These are phyloP conservation scores for Triticum turgidum DNA, from an alignment of 176 grass and related monocot species.

Conservation along the genomic window DNA sequence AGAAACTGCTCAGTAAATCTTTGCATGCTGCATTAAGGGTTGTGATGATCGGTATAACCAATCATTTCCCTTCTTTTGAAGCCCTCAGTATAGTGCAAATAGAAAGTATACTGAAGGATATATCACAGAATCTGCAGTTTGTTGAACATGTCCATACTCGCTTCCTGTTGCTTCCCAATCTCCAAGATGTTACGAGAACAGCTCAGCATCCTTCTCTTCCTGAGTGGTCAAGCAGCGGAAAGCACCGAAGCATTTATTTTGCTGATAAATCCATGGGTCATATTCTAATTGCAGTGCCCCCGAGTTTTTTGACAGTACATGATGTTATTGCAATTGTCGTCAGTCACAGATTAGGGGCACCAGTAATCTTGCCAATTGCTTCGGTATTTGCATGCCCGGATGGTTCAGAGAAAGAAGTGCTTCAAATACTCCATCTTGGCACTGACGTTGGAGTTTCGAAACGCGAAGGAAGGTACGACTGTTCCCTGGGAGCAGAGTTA, in stretches of 20 bases:
- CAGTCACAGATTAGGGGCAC: conserved; percentile 67
- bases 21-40: conserved; percentile 63
- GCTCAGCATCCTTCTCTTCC: conserved; percentile 44
- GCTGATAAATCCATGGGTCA: conserved; percentile 59
- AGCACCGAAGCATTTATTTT: conserved; percentile 73
- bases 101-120: conserved; percentile 55
- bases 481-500: conserved; percentile 72
- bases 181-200: conserved; percentile 67
- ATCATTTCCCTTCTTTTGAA: conserved; percentile 87
- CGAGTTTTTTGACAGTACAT: conserved; percentile 84
- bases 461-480: conserved; percentile 44
- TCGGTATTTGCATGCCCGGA: conserved; percentile 78
- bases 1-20: conserved; percentile 69
- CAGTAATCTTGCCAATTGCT: conserved; percentile 68
- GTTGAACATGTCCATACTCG: conserved; percentile 70
- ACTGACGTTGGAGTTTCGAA: conserved; percentile 55
- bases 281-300: conserved; percentile 83
- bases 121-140: conserved; percentile 71
- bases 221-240: conserved; percentile 74
- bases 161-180: conserved; percentile 71
- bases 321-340: conserved; percentile 71
- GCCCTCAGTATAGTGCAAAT: conserved; percentile 56
- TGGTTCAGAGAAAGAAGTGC: conserved; percentile 80
- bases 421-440: conserved; percentile 65
- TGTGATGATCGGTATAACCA: conserved; percentile 61